phyloP scores from a whole-genome alignment of 139 green algal species.

The Chlorokybus atmophyticus region DNA sequence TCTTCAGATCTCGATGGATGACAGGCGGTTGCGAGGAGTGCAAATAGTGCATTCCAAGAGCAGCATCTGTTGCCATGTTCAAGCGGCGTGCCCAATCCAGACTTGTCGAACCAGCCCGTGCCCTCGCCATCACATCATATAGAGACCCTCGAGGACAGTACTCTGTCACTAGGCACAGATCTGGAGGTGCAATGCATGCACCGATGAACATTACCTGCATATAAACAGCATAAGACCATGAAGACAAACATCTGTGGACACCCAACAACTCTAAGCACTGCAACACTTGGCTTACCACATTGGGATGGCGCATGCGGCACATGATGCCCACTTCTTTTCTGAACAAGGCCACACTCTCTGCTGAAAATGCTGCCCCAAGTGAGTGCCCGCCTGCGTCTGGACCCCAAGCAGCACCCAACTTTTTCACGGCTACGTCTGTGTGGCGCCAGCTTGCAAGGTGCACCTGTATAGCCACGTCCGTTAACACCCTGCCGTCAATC shows the following conservation, averaged over 20 bases:
- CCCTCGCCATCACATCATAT: constrained; percentile 1
- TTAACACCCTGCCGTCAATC: too few relatives aligned
- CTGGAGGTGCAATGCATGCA: constrained; percentile 6
- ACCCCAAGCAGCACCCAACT: constrained; percentile 1
- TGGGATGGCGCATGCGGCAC: constrained; percentile 32
- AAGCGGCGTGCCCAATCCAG: not conserved
- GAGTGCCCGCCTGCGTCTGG: constrained; percentile 36
- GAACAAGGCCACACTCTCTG: constrained; percentile 8
- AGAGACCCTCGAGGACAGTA: constrained; percentile 5
- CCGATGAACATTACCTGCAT: constrained; percentile 20
- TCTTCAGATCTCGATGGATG: constrained; percentile 67
- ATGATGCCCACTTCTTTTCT: constrained; percentile 43
- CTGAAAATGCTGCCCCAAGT: constrained; percentile 48
- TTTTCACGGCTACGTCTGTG: constrained; percentile 77
- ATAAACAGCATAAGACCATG: too few relatives aligned
- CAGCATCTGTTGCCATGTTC: constrained; percentile 4
- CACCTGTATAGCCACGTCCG: too few relatives aligned
- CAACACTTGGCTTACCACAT: too few relatives aligned
- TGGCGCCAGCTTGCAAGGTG: constrained; percentile 50
- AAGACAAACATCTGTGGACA: too few relatives aligned
- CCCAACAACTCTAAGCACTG: too few relatives aligned
- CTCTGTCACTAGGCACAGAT: constrained; percentile 15
- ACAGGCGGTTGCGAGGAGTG: constrained; percentile 57
- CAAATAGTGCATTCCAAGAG: constrained; percentile 41
- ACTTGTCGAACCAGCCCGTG: not conserved